Evolutionary conservation across 2,329 filamentous ascomycete species (phyloP).

Genomic region (Alternaria solani): DNA sequence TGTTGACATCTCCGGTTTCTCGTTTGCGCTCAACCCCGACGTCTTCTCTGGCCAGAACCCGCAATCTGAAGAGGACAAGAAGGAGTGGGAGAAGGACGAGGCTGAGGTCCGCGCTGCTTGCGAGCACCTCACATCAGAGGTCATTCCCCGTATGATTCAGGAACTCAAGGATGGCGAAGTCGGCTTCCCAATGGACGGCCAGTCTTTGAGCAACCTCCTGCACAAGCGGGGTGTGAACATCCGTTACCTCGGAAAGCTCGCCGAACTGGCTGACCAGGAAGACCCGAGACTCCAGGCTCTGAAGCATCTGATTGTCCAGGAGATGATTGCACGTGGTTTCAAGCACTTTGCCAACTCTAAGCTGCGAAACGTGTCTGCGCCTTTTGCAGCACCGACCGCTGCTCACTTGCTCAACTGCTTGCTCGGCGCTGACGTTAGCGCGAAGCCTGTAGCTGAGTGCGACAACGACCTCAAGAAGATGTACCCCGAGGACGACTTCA

Average conservation of each 20-base stretch:
- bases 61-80: constrained; percentile 89
- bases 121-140: constrained; percentile 75
- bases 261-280: constrained; percentile 66
- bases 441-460: constrained; percentile 78
- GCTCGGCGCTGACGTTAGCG: constrained; percentile 77
- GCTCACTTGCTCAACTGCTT: constrained; percentile 94
- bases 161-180: constrained; percentile 92
- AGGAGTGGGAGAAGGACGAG: constrained; percentile 82
- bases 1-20: constrained; percentile 87
- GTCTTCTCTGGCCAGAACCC: constrained; percentile 92
- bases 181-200: constrained; percentile 98
- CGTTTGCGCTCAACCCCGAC: constrained; percentile 90
- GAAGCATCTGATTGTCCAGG: constrained; percentile 79
- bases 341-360: constrained; percentile 88
- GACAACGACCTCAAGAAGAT: constrained; percentile 77
- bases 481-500: constrained; percentile 82
- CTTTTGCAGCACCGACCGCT: constrained; percentile 80
- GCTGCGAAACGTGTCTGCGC: constrained; percentile 78
- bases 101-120: constrained; percentile 86
- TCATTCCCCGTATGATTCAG: constrained; percentile 84
- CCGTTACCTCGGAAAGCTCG: constrained; percentile 89
- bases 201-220: constrained; percentile 83
- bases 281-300: constrained; percentile 78
- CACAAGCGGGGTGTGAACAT: constrained; percentile 98
- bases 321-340: constrained; percentile 95